Conservation (phyloP, 805 yeast genomes). For the Yarrowia osloensis region DNA sequence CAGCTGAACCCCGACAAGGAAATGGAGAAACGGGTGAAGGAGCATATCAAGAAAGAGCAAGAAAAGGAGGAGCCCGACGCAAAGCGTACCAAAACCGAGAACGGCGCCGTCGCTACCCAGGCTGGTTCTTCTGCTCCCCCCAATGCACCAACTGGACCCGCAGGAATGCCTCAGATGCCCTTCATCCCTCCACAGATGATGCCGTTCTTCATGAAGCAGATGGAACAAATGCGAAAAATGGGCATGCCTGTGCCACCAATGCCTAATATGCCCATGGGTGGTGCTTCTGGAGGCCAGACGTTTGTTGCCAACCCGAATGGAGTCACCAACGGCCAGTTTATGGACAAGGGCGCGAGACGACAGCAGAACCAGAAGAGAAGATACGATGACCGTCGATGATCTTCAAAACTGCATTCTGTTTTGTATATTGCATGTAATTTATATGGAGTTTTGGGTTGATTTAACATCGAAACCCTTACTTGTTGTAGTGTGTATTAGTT, state of each 20-base stretch:
- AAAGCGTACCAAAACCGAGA: slow-evolving; percentile 1
- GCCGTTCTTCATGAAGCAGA: slow-evolving; percentile 31
- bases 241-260: slow-evolving; percentile 36
- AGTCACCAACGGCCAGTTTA: slow-evolving; percentile 28
- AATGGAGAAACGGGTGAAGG: slow-evolving; percentile 56
- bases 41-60: slow-evolving; percentile 41
- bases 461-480: background rate
- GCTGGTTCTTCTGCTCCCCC: background rate
- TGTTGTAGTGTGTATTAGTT: background rate
- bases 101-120: background rate
- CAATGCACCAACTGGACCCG: slow-evolving; percentile 16
- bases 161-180: slow-evolving; percentile 34
- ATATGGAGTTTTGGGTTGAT: slow-evolving; percentile 25
- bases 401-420: background rate
- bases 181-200: slow-evolving; percentile 30
- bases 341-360: slow-evolving; percentile 27
- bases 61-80: slow-evolving; percentile 24
- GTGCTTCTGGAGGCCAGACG: slow-evolving; percentile 8
- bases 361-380: slow-evolving; percentile 26
- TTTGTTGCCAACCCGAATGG: slow-evolving; percentile 26
- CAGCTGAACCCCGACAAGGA: slow-evolving; percentile 62
- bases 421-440: slow-evolving; percentile 28
- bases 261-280: slow-evolving; percentile 35
- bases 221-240: slow-evolving; percentile 31
- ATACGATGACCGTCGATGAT: slow-evolving; percentile 1